Evolutionary conservation across 2,329 filamentous ascomycete species (phyloP), one percentile per base, ranked within the genome.

Genomic region (Phyllosticta citrichinensis): DNA sequence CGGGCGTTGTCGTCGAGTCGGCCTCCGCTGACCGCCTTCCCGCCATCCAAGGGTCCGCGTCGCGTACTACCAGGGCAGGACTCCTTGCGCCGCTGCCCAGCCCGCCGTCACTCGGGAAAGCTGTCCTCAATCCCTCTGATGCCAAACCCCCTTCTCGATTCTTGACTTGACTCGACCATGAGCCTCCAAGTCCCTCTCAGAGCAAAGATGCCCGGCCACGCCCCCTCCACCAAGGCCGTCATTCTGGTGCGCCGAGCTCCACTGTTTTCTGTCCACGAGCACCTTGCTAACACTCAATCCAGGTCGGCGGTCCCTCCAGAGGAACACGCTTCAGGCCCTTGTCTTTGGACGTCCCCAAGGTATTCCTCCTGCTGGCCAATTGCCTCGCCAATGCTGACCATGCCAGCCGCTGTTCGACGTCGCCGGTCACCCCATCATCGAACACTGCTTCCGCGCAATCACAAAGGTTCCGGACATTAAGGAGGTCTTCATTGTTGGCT

Each of bases 401-500:
- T 52, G 56, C 64, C 70, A 95, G 91, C 94, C 94, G 65, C 89
- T 99, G 68, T 97, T 99, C 80, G 93, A 97, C 75, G 91, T 99
- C 71, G 94, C 94, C 67, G 94, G 94, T 68, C 94, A 99, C 77
- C 91, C 93, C 68, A 97, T 99, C 79, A 91, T 97, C 80, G 93
- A 92, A 83, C 94, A 99, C 81, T 96, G 92, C 81, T 84, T 99
- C 74, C 89, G 88, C 70, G 91, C 94, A 70, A 84, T 97, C 71
- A 86, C 89, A 66, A 95, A 92, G 75, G 89, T 97, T 63, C 88
- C 90, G 69, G 88, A 89, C 71, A 90, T 99, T 76, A 89, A 91
- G 73, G 94, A 99, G 77, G 93, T 99, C 69, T 92, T 94, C 80
- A 87, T 99, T 71, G 95, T 99, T 72, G 94, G 94, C 72, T 99